A percentile compares a stretch with the other conserved stretches of the same genome.
These are phyloP conservation scores for Flammula alnicola DNA, from an alignment of 1,284 basidiomycete species.

Conservation along the genomic window DNA sequence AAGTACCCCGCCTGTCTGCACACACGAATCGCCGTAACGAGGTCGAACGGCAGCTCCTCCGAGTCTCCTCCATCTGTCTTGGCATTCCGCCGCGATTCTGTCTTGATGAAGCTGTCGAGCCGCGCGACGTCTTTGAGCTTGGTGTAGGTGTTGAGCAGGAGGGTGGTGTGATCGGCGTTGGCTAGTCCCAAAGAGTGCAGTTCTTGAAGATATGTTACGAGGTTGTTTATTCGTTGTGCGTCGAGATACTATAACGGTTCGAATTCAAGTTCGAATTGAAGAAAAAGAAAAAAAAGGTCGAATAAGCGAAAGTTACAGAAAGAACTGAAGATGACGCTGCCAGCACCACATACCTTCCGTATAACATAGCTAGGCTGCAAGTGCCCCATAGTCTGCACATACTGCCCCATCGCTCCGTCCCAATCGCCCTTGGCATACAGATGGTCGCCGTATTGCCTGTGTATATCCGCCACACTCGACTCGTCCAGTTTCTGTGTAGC, in stretches of 20 bases:
- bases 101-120: slow-evolving; percentile 92
- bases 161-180: slow-evolving; percentile 96
- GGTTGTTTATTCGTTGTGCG: slow-evolving; percentile 93
- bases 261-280: not conserved
- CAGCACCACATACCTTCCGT: slow-evolving; percentile 69
- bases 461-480: slow-evolving; percentile 82
- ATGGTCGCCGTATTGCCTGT: slow-evolving; percentile 90
- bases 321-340: too few species aligned
- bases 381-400: slow-evolving; percentile 87
- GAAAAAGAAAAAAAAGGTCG: not conserved
- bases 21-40: too few species aligned
- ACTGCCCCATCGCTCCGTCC: slow-evolving; percentile 93
- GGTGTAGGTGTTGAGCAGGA: slow-evolving; percentile 95
- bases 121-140: slow-evolving; percentile 92
- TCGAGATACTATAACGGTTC: slow-evolving; percentile 79
- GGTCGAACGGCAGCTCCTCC: too few species aligned
- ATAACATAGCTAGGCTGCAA: slow-evolving; percentile 96
- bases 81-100: slow-evolving; percentile 61
- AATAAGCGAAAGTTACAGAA: too few species aligned
- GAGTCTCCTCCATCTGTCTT: slow-evolving; percentile 90
- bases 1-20: too few species aligned
- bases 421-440: slow-evolving; percentile 92
- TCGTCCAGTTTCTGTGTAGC: slow-evolving; percentile 76
- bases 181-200: slow-evolving; percentile 89
- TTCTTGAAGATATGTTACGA: slow-evolving; percentile 96